These are phyloP conservation scores for Ostreobium quekettii DNA, from an alignment of 139 green algal species.

Conservation along the genomic window DNA sequence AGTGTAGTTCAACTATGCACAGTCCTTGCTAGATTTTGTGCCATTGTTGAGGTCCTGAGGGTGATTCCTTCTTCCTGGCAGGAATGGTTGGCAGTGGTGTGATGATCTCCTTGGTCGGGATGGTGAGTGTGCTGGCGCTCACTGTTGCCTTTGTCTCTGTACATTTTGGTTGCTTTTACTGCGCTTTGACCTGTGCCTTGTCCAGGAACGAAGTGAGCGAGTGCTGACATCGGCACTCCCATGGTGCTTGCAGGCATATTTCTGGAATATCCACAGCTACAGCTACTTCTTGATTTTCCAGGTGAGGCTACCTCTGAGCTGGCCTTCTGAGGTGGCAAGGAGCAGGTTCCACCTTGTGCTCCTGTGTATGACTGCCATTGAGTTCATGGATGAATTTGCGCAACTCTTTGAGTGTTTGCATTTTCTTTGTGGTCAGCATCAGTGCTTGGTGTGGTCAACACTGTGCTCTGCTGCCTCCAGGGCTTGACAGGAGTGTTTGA, in stretches of 20 bases:
- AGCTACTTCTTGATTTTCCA: constrained; percentile 72
- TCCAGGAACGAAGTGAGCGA: too few species aligned
- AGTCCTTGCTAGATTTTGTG: neutral
- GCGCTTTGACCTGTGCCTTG: too few species aligned
- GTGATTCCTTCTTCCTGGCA: neutral
- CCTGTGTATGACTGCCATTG: neutral
- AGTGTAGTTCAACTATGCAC: neutral
- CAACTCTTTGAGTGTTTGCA: too few species aligned
- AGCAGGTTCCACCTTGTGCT: neutral
- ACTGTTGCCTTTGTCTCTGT: neutral
- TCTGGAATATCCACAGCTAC: constrained; percentile 76
- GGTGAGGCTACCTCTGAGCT: constrained; percentile 24
- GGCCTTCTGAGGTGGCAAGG: neutral
- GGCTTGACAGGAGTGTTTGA: constrained; percentile 73
- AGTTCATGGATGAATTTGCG: neutral
- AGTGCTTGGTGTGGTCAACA: neutral
- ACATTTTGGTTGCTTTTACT: neutral
- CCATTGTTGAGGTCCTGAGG: neutral
- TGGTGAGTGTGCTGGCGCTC: constrained; percentile 30
- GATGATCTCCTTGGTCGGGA: constrained; percentile 66
- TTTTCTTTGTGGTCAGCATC: neutral
- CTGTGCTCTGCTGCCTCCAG: constrained; percentile 19
- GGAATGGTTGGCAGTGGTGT: constrained; percentile 81
- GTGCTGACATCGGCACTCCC: too few species aligned
- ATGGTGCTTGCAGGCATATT: constrained; percentile 46